Evolutionary conservation across 257 asterid species (phyloP).

Genomic region (Gentiana macrophylla): DNA sequence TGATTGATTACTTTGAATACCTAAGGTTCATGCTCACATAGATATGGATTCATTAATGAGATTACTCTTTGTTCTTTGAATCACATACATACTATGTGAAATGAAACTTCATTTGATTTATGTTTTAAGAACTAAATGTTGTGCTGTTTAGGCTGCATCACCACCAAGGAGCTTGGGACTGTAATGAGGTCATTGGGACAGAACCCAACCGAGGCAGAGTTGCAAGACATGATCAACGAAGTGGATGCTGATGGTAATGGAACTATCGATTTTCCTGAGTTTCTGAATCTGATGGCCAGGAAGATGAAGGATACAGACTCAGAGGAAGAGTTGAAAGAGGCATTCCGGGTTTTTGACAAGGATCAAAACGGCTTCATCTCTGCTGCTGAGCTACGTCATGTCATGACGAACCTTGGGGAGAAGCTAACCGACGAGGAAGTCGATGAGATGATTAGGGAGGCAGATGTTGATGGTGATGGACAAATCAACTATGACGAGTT

Average conservation of each 20-base stretch:
- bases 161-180: slow-evolving; percentile 61
- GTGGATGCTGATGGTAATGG: slow-evolving; percentile 66
- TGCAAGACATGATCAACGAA: slow-evolving; percentile 52
- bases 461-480: too few relatives aligned
- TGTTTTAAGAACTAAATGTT: too few relatives aligned
- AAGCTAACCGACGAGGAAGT: too few relatives aligned
- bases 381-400: too few relatives aligned
- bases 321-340: too few relatives aligned
- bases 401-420: too few relatives aligned
- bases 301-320: slow-evolving; percentile 33
- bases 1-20: background rate
- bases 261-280: slow-evolving; percentile 56
- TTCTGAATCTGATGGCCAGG: slow-evolving; percentile 61
- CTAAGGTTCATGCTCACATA: too few relatives aligned
- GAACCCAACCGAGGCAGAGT: slow-evolving; percentile 62
- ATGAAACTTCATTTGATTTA: background rate
- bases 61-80: background rate
- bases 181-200: slow-evolving; percentile 68
- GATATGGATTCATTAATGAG: background rate
- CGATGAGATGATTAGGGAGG: too few relatives aligned
- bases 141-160: slow-evolving; percentile 36
- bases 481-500: too few relatives aligned
- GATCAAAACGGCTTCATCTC: too few relatives aligned
- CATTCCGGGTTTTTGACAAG: too few relatives aligned
- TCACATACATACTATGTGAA: background rate